Base-by-base conservation (phyloP, 805 yeast species). In the Millerago galiae region DNA sequence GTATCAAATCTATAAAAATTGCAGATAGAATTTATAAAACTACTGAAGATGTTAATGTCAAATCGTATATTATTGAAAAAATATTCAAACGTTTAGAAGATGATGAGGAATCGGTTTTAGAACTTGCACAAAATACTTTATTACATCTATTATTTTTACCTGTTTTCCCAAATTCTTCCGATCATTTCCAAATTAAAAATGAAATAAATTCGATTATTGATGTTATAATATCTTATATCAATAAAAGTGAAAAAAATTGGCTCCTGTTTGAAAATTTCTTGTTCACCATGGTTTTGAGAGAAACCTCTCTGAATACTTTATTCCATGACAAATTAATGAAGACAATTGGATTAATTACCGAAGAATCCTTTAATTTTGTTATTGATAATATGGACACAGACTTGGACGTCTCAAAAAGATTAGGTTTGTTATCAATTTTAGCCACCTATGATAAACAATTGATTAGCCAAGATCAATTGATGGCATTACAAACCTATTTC, bases 381-480 rank as follows among this genome's bases (percentile, higher is more conserved):
- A 62, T 71, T 13, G 61, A 61, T n/a, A 58, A 54, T 12, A 58
- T 62, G 33, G 66, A 65, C 12, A 48, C 53, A 0, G 50, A 50
- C 2, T 48, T 48, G 2, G 53, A 49, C 14, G 58, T 65, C 9
- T 74, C 67, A 41, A 57, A 56, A 9, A 48, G 61, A 3, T 63
- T 79, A 54, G 75, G 72, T 3, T 53, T 85, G 5, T 52, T 85
- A n/a, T 68, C 86, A 0, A 62, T 72, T 2, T 63, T 85, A 35
- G 77, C 80, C 0, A 73, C 71, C 37, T 69, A 77, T 42, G 74
- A 74, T 39, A 71, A 73, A 0, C 54, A 66, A 1, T 66, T 84
- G 33, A 67, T 87, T 17, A 65, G 72, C 0, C 90, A 81, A 49
- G 83, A 83, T 40, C 88, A 84, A 47, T 66, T 88, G 18, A 60